Evolutionary conservation across 2,329 filamentous ascomycete genomes (phyloP), one percentile per base, ranked within the genome.

Genomic region (Neofusicoccum laricinum): DNA sequence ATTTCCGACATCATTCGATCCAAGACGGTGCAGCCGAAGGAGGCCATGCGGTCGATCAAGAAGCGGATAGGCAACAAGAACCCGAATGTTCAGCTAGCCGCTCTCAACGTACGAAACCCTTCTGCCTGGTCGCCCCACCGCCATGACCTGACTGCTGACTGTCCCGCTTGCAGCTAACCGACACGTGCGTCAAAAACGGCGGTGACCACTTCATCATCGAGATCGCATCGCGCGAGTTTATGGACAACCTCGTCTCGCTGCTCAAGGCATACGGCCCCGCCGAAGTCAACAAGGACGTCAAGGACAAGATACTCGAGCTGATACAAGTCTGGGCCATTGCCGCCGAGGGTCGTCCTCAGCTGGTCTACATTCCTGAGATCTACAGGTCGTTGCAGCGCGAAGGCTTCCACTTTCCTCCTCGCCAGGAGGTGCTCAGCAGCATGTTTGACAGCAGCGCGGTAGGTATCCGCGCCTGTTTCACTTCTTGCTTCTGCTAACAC

Each of bases 111-210:
- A 84, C 65, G 81, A 67, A n/a, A 4, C 19, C 46, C 40, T 36
- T 59, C 55, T 38, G 55, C 55, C 55, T 59, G 21, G 36, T 10
- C 12, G 38, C 51, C 36, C 51, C 51, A 46, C 41, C 25, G 49
- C 36, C 11, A 19, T 34, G n/a, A 14, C 1, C 7, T 58, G 3
- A 45, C 17, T 50, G 49, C 63, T 51, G 12, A 61, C 45, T 50
- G 30, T n/a, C 25, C 19, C 14, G 10, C 11, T 1, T 66, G 40
- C 70, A 89, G 92, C 89, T 99, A 72, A 97, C 93, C 69, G 95
- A 99, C 80, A 98, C 95, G 0, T 99, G 95, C 76, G 93, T 98
- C 67, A 99, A 99, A 82, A 99, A 99, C 82, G 95, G 95, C 66
- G 95, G 95, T 70, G 86, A 90, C 43, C 95, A 99, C 79, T 99